Evolutionary conservation across 176 grass and related monocot species (phyloP).

Genomic region (Rhynchospora tenuis): DNA sequence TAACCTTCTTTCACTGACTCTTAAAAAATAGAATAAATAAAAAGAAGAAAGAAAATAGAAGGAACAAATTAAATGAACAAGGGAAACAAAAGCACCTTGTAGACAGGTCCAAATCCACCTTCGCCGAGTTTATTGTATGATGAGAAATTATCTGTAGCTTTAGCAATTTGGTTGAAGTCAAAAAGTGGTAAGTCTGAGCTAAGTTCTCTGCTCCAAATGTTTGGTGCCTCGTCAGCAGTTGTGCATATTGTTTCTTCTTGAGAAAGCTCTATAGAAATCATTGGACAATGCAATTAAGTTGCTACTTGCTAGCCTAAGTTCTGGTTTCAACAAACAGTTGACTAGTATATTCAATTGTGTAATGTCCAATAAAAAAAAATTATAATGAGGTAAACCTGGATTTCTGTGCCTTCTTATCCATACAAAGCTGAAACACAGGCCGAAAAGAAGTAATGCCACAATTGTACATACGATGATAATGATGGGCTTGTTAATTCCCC

Average conservation of each 20-base stretch:
- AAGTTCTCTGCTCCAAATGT: not conserved
- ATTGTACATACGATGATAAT: not conserved
- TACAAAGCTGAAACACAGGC: not conserved
- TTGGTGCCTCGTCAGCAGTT: not conserved
- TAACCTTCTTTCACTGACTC: no score
- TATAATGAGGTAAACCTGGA: not conserved
- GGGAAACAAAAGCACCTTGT: slow-evolving; percentile 7
- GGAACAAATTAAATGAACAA: not conserved
- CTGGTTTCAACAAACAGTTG: no score
- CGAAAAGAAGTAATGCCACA: not conserved
- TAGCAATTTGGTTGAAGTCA: not conserved
- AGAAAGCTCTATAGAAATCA: not conserved
- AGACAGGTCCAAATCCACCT: slow-evolving; percentile 29
- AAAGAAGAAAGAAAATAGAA: no score
- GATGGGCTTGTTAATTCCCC: not conserved
- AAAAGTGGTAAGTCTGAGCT: slow-evolving; percentile 1
- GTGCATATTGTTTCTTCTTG: not conserved
- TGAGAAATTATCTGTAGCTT: slow-evolving; percentile 20
- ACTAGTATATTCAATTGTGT: not conserved
- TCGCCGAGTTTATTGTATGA: slow-evolving; percentile 23
- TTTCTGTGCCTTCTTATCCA: not conserved
- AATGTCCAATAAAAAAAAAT: not conserved
- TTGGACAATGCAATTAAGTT: not conserved
- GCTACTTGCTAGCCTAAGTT: not conserved
- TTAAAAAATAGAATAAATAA: no score